These are phyloP conservation scores for Backusella parvicylindrica DNA, from an alignment of 192 early-diverging fungal genomes.

Conservation along the genomic window DNA sequence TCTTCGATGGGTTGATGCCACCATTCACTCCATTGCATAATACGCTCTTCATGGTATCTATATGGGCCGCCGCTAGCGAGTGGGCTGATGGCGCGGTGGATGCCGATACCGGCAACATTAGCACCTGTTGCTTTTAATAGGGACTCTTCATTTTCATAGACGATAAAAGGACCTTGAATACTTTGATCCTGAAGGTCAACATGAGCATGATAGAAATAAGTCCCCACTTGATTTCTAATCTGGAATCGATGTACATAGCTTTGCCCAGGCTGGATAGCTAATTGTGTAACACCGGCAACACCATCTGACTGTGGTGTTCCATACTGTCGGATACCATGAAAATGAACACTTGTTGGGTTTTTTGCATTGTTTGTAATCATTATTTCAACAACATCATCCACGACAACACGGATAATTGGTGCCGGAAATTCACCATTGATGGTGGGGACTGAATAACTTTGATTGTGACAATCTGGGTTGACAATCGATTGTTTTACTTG, in stretches of 20 bases:
- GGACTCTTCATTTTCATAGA: constrained; percentile 8
- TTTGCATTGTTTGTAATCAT: constrained; percentile 27
- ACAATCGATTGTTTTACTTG: not conserved
- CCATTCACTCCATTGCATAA: constrained; percentile 31
- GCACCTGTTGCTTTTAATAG: not conserved
- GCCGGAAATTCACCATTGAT: constrained; percentile 50
- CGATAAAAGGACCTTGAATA: not conserved
- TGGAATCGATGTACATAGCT: constrained; percentile 43
- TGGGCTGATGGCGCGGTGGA: not conserved
- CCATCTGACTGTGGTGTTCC: constrained; percentile 42
- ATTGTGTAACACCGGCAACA: constrained; percentile 56
- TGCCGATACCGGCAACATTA: not conserved
- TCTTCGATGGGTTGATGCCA: constrained; percentile 28
- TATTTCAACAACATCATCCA: constrained; percentile 42
- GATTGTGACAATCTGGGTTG: not conserved
- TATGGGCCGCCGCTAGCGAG: not conserved
- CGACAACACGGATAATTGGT: constrained; percentile 45
- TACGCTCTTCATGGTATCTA: constrained; percentile 41
- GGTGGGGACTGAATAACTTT: not conserved
- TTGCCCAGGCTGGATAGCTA: constrained; percentile 42
- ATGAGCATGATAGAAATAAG: constrained; percentile 38
- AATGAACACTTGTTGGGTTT: constrained; percentile 41
- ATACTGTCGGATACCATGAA: constrained; percentile 43
- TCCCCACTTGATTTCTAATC: constrained; percentile 35
- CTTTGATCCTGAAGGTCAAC: constrained; percentile 12